Conservation (phyloP, 2,329 filamentous ascomycete genomes). For the Colletotrichum echinochloae region DNA sequence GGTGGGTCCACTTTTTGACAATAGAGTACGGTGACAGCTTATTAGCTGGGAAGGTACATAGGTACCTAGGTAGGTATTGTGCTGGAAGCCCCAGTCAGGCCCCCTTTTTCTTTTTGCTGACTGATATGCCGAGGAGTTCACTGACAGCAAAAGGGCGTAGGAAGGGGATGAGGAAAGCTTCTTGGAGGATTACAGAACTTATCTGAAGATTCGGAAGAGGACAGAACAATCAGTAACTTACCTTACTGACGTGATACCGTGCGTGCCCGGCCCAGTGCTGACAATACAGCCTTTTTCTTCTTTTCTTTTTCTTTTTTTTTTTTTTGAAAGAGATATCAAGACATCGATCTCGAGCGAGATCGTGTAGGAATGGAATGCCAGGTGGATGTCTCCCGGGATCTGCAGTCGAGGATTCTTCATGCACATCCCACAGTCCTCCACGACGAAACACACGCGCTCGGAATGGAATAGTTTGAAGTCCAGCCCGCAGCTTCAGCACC, state of each 20-base stretch:
- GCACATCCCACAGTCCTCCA: not conserved
- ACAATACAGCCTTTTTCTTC: not conserved
- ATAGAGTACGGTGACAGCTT: constrained; percentile 5
- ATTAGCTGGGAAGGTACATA: no score
- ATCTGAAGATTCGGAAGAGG: not conserved
- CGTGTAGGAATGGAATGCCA: not conserved
- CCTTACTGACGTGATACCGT: not conserved
- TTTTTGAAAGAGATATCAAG: no score
- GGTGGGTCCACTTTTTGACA: not conserved
- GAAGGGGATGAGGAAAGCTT: not conserved
- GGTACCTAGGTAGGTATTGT: no score
- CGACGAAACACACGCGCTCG: not conserved
- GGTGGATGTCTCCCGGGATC: no score
- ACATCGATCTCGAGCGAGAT: no score
- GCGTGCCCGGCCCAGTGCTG: not conserved
- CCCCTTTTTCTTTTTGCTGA: not conserved
- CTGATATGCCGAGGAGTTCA: not conserved
- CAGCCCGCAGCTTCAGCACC: constrained; percentile 40
- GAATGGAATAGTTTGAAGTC: constrained; percentile 48
- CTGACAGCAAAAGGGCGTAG: not conserved
- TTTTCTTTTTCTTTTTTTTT: no score
- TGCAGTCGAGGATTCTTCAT: not conserved
- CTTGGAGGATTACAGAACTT: not conserved
- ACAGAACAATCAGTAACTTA: not conserved
- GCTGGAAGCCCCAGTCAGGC: no score